Percentiles rank a stretch among this genome's conserved stretches.
Conservation (phyloP, 768 basidiomycete genomes). For the Podaxis rugospora region DNA sequence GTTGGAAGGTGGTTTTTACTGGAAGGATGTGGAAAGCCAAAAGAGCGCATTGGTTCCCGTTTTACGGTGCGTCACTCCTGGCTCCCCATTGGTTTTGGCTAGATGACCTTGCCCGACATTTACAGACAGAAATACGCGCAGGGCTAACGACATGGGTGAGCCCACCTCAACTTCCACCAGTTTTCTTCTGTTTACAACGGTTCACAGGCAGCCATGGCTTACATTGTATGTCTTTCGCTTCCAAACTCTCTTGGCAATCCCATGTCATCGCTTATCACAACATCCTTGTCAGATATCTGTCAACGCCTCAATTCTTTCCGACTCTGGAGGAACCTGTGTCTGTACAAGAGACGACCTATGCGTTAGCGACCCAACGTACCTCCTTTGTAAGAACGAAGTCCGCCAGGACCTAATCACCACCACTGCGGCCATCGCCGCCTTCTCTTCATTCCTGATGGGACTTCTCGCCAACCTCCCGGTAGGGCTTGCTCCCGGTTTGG, state of each 20-base stretch:
- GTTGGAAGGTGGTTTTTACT: slow-evolving; percentile 69
- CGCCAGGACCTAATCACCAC: slow-evolving; percentile 77
- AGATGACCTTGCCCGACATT: slow-evolving; percentile 3
- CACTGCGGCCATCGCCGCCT: slow-evolving; percentile 72
- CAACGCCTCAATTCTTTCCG: slow-evolving; percentile 74
- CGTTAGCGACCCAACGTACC: slow-evolving; percentile 45
- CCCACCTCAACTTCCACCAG: neutral
- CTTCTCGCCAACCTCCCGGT: slow-evolving; percentile 82
- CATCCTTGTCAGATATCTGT: slow-evolving; percentile 61
- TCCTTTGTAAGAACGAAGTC: slow-evolving; percentile 54
- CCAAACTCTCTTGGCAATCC: neutral
- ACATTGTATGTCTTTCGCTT: slow-evolving; percentile 50
- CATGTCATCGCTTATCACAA: slow-evolving; percentile 10
- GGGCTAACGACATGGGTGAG: slow-evolving; percentile 80
- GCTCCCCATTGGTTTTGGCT: neutral
- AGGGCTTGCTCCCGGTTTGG: slow-evolving; percentile 84
- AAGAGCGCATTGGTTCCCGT: slow-evolving; percentile 58
- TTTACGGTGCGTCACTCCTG: slow-evolving; percentile 40
- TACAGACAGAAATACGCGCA: slow-evolving; percentile 71
- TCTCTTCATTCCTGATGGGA: slow-evolving; percentile 81
- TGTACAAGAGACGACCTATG: slow-evolving; percentile 62
- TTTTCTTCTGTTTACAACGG: neutral
- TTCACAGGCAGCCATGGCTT: slow-evolving; percentile 72
- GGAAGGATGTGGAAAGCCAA: slow-evolving; percentile 64
- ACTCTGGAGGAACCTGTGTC: slow-evolving; percentile 78